These are phyloP conservation scores for Physcomitrium patens DNA, from an alignment of 225 moss, liverwort and hornwort genomes.

Conservation along the genomic window DNA sequence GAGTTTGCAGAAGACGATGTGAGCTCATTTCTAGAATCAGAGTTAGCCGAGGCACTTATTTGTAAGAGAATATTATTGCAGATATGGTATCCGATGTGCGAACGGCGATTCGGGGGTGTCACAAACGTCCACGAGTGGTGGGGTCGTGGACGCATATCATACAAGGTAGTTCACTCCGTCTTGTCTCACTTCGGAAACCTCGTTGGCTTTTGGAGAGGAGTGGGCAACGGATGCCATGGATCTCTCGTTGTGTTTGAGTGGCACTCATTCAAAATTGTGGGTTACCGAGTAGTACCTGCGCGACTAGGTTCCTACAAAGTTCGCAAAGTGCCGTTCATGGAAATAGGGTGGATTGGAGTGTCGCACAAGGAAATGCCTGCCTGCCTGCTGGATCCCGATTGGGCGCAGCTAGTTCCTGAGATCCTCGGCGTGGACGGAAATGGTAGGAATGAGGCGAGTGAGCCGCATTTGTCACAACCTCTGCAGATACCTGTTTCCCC, in stretches of 20 bases:
- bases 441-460: constrained; percentile 29
- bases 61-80: constrained; percentile 21
- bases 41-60: too few species aligned
- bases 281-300: constrained; percentile 75
- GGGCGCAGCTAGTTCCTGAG: constrained; percentile 52
- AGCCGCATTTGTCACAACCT: constrained; percentile 36
- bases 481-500: constrained; percentile 52
- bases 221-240: constrained; percentile 68
- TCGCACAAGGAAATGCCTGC: constrained; percentile 69
- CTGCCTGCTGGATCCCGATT: constrained; percentile 75
- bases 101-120: constrained; percentile 68
- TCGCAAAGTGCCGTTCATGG: constrained; percentile 79
- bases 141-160: constrained; percentile 59
- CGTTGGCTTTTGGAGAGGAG: constrained; percentile 95
- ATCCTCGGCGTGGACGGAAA: constrained; percentile 26
- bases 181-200: constrained; percentile 76
- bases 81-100: constrained; percentile 91
- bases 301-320: constrained; percentile 68
- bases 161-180: constrained; percentile 67
- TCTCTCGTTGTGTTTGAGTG: constrained; percentile 88
- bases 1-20: background rate
- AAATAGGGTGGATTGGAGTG: constrained; percentile 79
- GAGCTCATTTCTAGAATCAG: background rate
- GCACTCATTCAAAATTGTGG: constrained; percentile 68
- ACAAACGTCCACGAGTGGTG: constrained; percentile 81